Evolutionary conservation across 2,329 filamentous ascomycete species (phyloP), one percentile per base, ranked within the genome.

Genomic region (Sclerotinia glacialis): DNA sequence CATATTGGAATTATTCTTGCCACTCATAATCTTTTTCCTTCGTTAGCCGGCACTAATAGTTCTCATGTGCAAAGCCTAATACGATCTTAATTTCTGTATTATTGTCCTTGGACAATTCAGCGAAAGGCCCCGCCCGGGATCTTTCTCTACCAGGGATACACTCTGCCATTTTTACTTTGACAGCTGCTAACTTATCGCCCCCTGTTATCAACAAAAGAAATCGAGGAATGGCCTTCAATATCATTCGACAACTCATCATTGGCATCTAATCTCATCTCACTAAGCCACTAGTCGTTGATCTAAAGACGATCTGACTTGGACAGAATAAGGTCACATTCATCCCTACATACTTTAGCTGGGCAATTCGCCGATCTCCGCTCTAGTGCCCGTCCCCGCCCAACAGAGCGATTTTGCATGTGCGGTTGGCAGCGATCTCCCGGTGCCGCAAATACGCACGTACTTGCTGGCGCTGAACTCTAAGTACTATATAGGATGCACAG

Each of bases 211-310:
- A n/a, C 37, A 28, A 58, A 58, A 40, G 37, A 40, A 40, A 40
- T 40, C 14, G 12, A 40, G 37, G 16, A 40, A 6, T 40, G 12
- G 37, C 37, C 37, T 40, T 47, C 58, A 5, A 60, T 49, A 26
- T 60, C 8, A 60, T 60, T 49, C 44, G 58, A 49, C 58, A 60
- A 47, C 44, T 37, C 58, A 49, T 60, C 58, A n/a, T 23, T 49
- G 28, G 21, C 28, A 49, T 37, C 44, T 3, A 31, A 37, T 49
- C 14, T 60, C 31, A 49, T 61, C 58, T 61, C 44, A 49, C 44
- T 26, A 49, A 37, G 49, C 37, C 18, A 18, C 14, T 60, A 23
- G 12, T 34, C 23, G 31, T 37, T 21, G 37, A 28, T 16, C 21
- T 37, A 49, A 21, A 34, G 49, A 49, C 58, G 58, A 44, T 61